These are phyloP conservation scores for Penicillium sp. DNA, from an alignment of 2,329 filamentous ascomycete genomes.

Conservation along the genomic window DNA sequence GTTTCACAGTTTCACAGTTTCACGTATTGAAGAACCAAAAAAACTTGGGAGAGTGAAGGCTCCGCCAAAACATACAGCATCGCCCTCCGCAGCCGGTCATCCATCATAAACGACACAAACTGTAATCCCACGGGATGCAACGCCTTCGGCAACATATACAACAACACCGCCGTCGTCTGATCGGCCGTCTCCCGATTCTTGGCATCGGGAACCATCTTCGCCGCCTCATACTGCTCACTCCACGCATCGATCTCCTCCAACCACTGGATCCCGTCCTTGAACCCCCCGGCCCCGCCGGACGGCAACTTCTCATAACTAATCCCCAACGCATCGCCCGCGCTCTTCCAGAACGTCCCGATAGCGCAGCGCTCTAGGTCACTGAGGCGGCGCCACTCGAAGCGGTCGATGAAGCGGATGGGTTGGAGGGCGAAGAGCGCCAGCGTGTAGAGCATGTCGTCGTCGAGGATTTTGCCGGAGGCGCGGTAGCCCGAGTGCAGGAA, in stretches of 20 bases:
- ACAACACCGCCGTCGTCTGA: constrained; percentile 62
- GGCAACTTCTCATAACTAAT: constrained; percentile 57
- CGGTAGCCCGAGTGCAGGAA: constrained; percentile 63
- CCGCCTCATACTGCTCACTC: constrained; percentile 60
- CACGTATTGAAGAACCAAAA: no score
- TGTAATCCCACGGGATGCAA: constrained; percentile 53
- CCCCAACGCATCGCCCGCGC: constrained; percentile 68
- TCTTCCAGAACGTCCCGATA: constrained; percentile 70
- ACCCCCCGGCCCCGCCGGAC: constrained; percentile 41
- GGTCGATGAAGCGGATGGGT: constrained; percentile 63
- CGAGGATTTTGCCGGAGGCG: constrained; percentile 59
- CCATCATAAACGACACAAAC: constrained; percentile 63
- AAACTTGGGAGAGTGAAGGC: no score
- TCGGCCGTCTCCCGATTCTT: constrained; percentile 58
- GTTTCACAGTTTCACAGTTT: not conserved
- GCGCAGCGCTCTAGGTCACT: constrained; percentile 70
- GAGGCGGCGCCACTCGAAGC: constrained; percentile 70
- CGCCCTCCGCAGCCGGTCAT: constrained; percentile 62
- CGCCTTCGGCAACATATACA: constrained; percentile 56
- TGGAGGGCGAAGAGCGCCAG: constrained; percentile 67
- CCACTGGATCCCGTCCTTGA: constrained; percentile 56
- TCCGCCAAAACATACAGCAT: constrained; percentile 58
- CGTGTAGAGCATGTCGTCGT: constrained; percentile 67
- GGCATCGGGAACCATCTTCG: constrained; percentile 58
- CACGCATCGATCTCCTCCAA: constrained; percentile 54